Base-by-base conservation (phyloP, 768 basidiomycete species). In the Cystobasidium ongulense region DNA sequence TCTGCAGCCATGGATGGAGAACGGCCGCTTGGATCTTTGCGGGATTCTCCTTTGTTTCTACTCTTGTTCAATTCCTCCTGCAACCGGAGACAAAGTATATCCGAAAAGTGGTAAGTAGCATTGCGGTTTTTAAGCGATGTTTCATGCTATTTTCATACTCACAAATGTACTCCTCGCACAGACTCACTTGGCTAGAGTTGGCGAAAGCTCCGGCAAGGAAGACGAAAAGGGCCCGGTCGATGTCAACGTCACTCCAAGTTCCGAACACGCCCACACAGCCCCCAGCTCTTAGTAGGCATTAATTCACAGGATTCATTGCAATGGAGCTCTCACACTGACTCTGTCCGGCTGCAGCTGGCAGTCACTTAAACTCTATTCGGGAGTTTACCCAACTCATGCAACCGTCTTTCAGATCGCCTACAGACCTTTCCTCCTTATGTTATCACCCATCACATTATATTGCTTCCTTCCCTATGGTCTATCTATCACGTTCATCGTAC, bases 401-500 rank as follows among this genome's bases (percentile, higher is more conserved):
- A 39, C 63, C 36, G 36, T 64, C n/a, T 46, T 64, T n/a, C 63
- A 64, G 43, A 64, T 64, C 10, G 63, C 36, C 4, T 64, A 64
- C 25, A 27, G 63, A 27, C 63, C 63, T 5, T 31, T 64, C 27
- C 35, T 64, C 7, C 38, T 64, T 25, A 29, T 64, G 31, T 29
- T 64, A 1, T 64, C 70, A 29, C 74, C 74, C 8, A 33, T 66
- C 39, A 70, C 70, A 1, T 29, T 74, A n/a, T 76, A 43, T 43
- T 73, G 72, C 8, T 62, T 75, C 29, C 33, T 70, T 8, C 59
- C 72, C 15, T 78, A 78, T 64, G 77, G 78, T 7, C 59, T 74
- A 1, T 73, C 68, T 1, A 77, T 79, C 57, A 79, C 78, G 5
- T 78, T 74, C 70, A 75, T 79, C 33, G 78, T 79, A 21, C 64